Conservation (phyloP, 345 rosid genomes). For the Melaleuca quinquenervia region DNA sequence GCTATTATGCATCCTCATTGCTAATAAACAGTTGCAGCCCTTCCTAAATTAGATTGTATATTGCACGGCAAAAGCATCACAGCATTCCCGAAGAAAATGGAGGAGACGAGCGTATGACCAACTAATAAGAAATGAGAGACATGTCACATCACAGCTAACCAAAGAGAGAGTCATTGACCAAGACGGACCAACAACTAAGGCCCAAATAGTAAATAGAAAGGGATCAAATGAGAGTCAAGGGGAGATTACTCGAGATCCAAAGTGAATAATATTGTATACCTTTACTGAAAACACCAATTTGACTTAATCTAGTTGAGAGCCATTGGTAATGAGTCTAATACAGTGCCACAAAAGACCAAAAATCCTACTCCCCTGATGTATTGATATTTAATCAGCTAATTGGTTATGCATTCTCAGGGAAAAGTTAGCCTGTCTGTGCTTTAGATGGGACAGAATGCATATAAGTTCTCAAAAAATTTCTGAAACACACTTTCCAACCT, state of each 20-base stretch:
- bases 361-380: neutral
- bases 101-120: neutral
- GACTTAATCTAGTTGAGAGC: neutral
- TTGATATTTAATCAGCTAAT: neutral
- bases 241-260: neutral
- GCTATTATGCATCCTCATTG: neutral
- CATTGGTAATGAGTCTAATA: neutral
- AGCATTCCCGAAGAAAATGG: neutral
- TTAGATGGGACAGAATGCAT: neutral
- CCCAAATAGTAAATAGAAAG: neutral
- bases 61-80: neutral
- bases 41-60: neutral
- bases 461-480: neutral
- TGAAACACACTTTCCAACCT: neutral
- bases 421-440: neutral
- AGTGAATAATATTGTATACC: neutral
- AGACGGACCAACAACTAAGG: neutral
- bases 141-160: neutral
- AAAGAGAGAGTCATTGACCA: neutral
- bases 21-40: neutral
- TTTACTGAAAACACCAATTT: neutral
- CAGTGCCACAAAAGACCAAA: neutral
- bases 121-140: neutral
- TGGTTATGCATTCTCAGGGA: neutral
- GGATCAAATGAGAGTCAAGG: neutral